A percentile compares a stretch with the other conserved stretches of the same genome.
Conservation (phyloP, 257 asterid genomes). For the Petunia axillaris region DNA sequence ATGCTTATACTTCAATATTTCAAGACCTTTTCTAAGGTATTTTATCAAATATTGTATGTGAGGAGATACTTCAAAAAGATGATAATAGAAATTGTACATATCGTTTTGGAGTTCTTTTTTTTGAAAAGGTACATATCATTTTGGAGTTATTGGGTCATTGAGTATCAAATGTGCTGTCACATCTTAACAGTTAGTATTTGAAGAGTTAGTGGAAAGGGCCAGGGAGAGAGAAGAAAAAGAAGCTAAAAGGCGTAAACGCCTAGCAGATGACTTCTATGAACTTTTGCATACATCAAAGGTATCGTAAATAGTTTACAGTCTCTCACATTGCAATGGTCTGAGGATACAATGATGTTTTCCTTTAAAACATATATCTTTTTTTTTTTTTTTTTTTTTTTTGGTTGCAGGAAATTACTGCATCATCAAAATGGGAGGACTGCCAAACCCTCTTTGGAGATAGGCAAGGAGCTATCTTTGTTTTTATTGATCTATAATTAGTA, state of each 20-base stretch:
- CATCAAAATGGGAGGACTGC: slow-evolving; percentile 88
- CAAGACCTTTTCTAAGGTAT: neutral
- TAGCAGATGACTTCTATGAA: slow-evolving; percentile 62
- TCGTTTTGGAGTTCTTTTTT: too few relatives aligned
- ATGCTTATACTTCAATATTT: slow-evolving; percentile 1
- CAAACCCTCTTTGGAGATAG: slow-evolving; percentile 69
- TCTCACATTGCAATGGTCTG: slow-evolving; percentile 20
- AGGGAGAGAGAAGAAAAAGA: slow-evolving; percentile 93
- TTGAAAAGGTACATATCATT: neutral
- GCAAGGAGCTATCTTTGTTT: slow-evolving; percentile 41
- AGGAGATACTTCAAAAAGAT: slow-evolving; percentile 10
- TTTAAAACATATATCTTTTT: slow-evolving; percentile 15
- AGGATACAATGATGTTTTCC: neutral
- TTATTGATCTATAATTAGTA: slow-evolving; percentile 13
- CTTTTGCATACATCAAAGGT: slow-evolving; percentile 73
- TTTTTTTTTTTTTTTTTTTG: slow-evolving; percentile 25
- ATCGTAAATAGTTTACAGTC: slow-evolving; percentile 23
- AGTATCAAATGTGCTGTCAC: slow-evolving; percentile 27
- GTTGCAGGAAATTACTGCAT: slow-evolving; percentile 68
- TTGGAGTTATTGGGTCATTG: neutral
- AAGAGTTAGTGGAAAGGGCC: slow-evolving; percentile 65
- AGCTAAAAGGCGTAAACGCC: slow-evolving; percentile 83
- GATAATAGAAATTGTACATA: neutral
- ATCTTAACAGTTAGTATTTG: slow-evolving; percentile 65
- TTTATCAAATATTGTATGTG: neutral